phyloP scores from a whole-genome alignment of 2,329 filamentous ascomycete species.

The Diaporthe aspalathi region DNA sequence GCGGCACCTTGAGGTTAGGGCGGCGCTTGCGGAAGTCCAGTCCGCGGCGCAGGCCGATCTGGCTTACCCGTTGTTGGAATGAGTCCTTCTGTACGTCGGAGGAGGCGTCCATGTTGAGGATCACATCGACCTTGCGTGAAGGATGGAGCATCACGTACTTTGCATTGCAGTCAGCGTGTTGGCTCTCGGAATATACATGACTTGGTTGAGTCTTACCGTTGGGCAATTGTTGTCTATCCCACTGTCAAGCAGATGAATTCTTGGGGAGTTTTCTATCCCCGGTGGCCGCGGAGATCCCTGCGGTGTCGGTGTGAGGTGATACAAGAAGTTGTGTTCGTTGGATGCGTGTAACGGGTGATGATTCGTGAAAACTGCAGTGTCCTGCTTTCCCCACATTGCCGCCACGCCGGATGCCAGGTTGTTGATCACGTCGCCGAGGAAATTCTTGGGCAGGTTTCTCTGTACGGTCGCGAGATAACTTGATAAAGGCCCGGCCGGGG shows the following conservation, averaged over 20 bases:
- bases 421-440: slow-evolving; percentile 27
- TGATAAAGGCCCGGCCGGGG: slow-evolving; percentile 28
- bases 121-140: slow-evolving; percentile 18
- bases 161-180: neutral
- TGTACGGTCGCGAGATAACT: slow-evolving; percentile 31
- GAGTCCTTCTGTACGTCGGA: slow-evolving; percentile 29
- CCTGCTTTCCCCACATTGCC: slow-evolving; percentile 28
- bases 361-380: slow-evolving; percentile 33
- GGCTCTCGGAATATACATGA: neutral
- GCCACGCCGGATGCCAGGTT: slow-evolving; percentile 22
- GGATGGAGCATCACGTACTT: slow-evolving; percentile 33
- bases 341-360: slow-evolving; percentile 35
- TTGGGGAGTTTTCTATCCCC: slow-evolving; percentile 31
- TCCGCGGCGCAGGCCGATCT: slow-evolving; percentile 25
- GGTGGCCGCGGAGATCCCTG: slow-evolving; percentile 7
- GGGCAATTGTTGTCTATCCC: slow-evolving; percentile 36
- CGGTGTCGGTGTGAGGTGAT: slow-evolving; percentile 25
- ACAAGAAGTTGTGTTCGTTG: slow-evolving; percentile 35
- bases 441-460: slow-evolving; percentile 34
- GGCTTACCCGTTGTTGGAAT: slow-evolving; percentile 24
- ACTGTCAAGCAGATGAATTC: slow-evolving; percentile 29
- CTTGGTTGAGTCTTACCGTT: neutral
- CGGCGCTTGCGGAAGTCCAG: slow-evolving; percentile 29
- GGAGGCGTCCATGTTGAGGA: slow-evolving; percentile 34
- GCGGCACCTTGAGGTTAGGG: slow-evolving; percentile 16